Evolutionary conservation across 768 basidiomycete genomes (phyloP), one percentile per base, ranked within the genome.

Genomic region (Russula vinacea): DNA sequence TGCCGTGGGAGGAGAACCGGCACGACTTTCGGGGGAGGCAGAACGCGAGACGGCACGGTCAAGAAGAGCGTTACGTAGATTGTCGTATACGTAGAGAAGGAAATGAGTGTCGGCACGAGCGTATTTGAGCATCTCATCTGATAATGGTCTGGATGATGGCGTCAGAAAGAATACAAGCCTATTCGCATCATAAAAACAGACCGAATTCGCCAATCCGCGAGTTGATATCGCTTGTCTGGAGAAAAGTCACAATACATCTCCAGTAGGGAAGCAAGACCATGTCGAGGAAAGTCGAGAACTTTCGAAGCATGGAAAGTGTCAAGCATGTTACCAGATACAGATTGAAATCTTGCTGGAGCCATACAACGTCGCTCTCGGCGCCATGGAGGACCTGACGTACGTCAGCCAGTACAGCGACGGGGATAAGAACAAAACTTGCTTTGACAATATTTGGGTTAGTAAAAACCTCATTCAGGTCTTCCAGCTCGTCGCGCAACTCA

Each of bases 141-240:
- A 89, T 4, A 98, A 77, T 0, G 96, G 96, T 60, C 86, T 84
- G 55, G 35, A 22, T 32, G 37, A 40, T 33, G 7, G n/a, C 24
- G 33, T 49, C 22, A 52, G 22, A 37, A 39, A 19, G 7, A 10
- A 32, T 10, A n/a, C 16, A 55, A 17, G 53, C 14, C 47, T 24
- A 10, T 52, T 52, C 60, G 42, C 8, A 50, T 60, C 22, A 16
- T 37, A 22, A 24, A 11, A 29, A 69, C 81, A 33, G 47, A 89
- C 85, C 94, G 83, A 68, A 98, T 92, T 29, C 97, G 86, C 97
- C 97, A 99, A 74, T 99, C 97, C 11, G 96, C 97, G 7, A 96
- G 80, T 71, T 98, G 97, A 72, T 96, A 98, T 35, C 92, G 85
- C 76, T 99, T 99, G 78, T 98, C 96, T 0, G 96, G 85, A 8